Evolutionary conservation across 2,329 filamentous ascomycete genomes (phyloP).

Genomic region (Monilinia polystroma): DNA sequence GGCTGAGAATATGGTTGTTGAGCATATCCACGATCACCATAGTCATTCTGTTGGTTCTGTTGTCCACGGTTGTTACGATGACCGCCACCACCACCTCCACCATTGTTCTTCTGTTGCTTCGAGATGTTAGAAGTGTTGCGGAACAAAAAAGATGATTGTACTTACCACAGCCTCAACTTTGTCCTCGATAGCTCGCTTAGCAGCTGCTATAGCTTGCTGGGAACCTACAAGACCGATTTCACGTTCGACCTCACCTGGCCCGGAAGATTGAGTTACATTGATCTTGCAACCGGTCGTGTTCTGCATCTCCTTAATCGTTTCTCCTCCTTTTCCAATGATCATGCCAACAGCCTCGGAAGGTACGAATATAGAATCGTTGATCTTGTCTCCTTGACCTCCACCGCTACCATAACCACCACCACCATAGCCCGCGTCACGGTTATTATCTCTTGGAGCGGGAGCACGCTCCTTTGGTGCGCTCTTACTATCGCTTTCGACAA

Average conservation of each 20-base stretch:
- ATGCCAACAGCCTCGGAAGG: slow-evolving; percentile 91
- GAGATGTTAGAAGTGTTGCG: slow-evolving; percentile 28
- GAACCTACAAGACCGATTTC: slow-evolving; percentile 84
- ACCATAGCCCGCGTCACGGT: slow-evolving; percentile 45
- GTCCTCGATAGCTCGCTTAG: slow-evolving; percentile 83
- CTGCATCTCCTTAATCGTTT: slow-evolving; percentile 94
- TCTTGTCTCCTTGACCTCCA: slow-evolving; percentile 58
- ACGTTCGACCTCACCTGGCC: slow-evolving; percentile 74
- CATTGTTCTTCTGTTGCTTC: slow-evolving; percentile 53
- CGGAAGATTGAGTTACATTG: slow-evolving; percentile 81
- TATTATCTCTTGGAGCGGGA: slow-evolving; percentile 47
- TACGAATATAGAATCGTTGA: slow-evolving; percentile 79
- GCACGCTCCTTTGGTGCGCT: slow-evolving; percentile 41
- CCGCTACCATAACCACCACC: slow-evolving; percentile 45
- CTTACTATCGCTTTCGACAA: slow-evolving; percentile 86
- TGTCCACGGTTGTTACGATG: slow-evolving; percentile 44
- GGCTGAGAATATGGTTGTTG: slow-evolving; percentile 47
- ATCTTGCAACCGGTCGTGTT: slow-evolving; percentile 87
- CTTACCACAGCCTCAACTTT: slow-evolving; percentile 88
- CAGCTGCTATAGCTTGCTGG: slow-evolving; percentile 72
- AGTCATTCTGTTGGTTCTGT: slow-evolving; percentile 53
- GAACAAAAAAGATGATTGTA: slow-evolving; percentile 32
- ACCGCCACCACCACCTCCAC: slow-evolving; percentile 47
- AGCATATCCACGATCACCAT: slow-evolving; percentile 54
- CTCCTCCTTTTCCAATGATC: slow-evolving; percentile 93